phyloP scores from a whole-genome alignment of 495 filamentous ascomycete species.

The Lasiosphaeria miniovina region DNA sequence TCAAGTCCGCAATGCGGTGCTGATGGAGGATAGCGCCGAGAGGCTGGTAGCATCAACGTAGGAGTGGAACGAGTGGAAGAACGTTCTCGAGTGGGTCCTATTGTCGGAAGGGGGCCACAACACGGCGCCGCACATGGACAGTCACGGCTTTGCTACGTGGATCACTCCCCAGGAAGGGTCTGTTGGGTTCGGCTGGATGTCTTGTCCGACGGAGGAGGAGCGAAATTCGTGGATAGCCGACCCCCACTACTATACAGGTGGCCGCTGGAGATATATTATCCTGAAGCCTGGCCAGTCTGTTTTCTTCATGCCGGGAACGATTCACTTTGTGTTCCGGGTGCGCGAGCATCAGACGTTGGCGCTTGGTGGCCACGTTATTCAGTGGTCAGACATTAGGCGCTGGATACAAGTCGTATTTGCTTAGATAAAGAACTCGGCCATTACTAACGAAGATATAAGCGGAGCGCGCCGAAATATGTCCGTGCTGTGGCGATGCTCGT shows the following conservation, averaged over 20 bases:
- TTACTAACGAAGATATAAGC: slow-evolving; percentile 14
- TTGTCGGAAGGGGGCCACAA: slow-evolving; percentile 20
- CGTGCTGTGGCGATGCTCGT: too few relatives aligned
- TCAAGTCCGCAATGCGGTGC: slow-evolving; percentile 1
- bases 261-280: slow-evolving; percentile 30
- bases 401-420: slow-evolving; percentile 19
- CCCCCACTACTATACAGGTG: slow-evolving; percentile 20
- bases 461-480: too few relatives aligned
- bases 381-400: slow-evolving; percentile 21
- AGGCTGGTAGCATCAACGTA: slow-evolving; percentile 2
- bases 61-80: slow-evolving; percentile 15
- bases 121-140: slow-evolving; percentile 19
- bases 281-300: slow-evolving; percentile 30
- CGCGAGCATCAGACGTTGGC: slow-evolving; percentile 19
- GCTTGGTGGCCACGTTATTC: slow-evolving; percentile 22
- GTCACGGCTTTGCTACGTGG: slow-evolving; percentile 17
- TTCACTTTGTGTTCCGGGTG: slow-evolving; percentile 35
- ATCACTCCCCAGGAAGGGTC: slow-evolving; percentile 20
- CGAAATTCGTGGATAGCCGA: slow-evolving; percentile 21
- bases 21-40: slow-evolving; percentile 12
- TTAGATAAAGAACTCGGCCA: slow-evolving; percentile 16
- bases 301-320: slow-evolving; percentile 32
- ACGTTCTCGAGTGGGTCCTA: slow-evolving; percentile 15
- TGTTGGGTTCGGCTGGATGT: slow-evolving; percentile 32
- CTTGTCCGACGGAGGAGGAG: slow-evolving; percentile 25